These are phyloP conservation scores for Colletotrichum orchidophilum DNA, from an alignment of 2,329 filamentous ascomycete species.

Conservation along the genomic window DNA sequence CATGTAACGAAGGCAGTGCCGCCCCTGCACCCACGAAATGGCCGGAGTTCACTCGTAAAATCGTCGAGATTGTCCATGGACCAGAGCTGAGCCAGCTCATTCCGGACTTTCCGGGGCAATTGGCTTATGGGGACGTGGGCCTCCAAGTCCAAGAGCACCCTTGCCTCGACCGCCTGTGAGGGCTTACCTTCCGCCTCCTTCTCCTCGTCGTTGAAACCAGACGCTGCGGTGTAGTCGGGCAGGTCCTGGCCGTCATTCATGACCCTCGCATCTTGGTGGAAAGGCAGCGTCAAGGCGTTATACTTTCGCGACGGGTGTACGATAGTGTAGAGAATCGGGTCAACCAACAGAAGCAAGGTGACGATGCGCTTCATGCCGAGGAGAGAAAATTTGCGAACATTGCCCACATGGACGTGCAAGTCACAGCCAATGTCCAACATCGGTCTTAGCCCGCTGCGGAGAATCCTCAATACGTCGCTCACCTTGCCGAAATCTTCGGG, in stretches of 20 bases:
- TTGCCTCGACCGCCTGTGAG: background rate
- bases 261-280: background rate
- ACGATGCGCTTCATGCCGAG: constrained; percentile 8
- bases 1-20: background rate
- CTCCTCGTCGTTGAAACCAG: background rate
- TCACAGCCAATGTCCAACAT: constrained; percentile 10
- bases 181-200: background rate
- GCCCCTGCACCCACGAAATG: background rate
- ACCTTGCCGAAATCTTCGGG: background rate
- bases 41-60: background rate
- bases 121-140: constrained; percentile 4
- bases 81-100: background rate
- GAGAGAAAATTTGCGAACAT: constrained; percentile 4
- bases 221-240: background rate
- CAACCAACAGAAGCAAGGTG: background rate
- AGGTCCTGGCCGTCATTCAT: background rate
- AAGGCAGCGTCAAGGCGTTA: background rate
- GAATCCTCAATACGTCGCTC: background rate
- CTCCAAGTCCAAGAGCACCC: background rate
- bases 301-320: constrained; percentile 1
- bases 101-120: background rate
- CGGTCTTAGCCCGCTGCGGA: constrained; percentile 3
- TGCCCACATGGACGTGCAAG: constrained; percentile 23
- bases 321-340: constrained; percentile 6
- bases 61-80: background rate